Evolutionary conservation across 495 filamentous ascomycete species (phyloP), one percentile per base, ranked within the genome.

Genomic region (Podospora pseudocomata): DNA sequence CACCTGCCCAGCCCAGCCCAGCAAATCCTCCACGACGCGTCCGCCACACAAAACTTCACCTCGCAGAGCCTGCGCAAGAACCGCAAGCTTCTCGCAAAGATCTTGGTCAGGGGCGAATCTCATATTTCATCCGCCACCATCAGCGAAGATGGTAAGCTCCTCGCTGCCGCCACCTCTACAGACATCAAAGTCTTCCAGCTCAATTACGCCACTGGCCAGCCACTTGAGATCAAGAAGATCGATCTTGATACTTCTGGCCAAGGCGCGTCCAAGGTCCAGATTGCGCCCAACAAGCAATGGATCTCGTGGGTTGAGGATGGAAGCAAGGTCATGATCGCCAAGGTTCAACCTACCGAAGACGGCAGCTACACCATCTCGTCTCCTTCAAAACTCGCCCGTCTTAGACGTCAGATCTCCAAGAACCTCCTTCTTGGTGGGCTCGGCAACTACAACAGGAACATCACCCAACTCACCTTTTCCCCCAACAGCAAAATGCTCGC

Each of bases 51-150:
- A 11, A 49, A 49, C 39, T 49, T 49, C 39, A 49, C 39, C 2
- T 76, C 80, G 9, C 69, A 74, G 18, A 73, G 75, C 56, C 65
- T 80, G 55, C 72, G 75, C 44, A 77, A 80, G 56, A 85, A 83
- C 67, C 81, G 81, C 32, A 88, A 89, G 71, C 80, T 94, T 1
- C 83, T 93, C 28, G 90, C 89, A 13, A 87, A 88, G 68, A 83
- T 96, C n/a, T 70, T 89, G 64, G 83, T 96, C 60, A 83, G 91
- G 81, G 90, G 91, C 23, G 93, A 97, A 72, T 91, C 96, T 67
- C 91, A 91, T 68, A 96, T 98, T 63, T 90, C 92, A 18, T 92
- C 92, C 34, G 92, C 90, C 23, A 81, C 88, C 32, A 84, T 98
- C 53, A 91, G 88, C 34, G 71, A 80, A 6, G 87, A 92, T 68